Conservation (phyloP, 2,329 filamentous ascomycete genomes). For the Xylariaceae sp. region DNA sequence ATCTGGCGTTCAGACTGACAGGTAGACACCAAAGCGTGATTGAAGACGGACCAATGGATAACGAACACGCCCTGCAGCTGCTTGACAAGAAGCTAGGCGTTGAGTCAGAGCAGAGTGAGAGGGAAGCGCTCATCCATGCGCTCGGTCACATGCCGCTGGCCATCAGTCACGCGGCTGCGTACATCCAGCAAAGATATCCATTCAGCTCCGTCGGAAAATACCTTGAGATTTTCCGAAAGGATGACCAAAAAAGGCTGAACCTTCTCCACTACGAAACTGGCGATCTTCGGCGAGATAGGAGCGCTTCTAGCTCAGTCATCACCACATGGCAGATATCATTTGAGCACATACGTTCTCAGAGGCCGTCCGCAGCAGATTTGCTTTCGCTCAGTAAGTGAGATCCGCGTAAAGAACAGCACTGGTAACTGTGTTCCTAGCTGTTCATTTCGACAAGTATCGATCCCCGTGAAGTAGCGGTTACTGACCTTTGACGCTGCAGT, state of each 20-base stretch:
- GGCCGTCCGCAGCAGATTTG: conserved; percentile 34
- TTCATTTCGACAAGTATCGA: too few relatives aligned
- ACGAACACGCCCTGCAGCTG: too few relatives aligned
- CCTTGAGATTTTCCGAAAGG: conserved; percentile 30
- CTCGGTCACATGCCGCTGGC: conserved; percentile 30
- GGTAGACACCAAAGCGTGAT: conserved; percentile 2
- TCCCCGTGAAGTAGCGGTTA: too few relatives aligned
- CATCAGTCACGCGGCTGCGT: conserved; percentile 31
- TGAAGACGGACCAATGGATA: too few relatives aligned
- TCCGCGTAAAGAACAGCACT: too few relatives aligned
- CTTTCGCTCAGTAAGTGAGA: conserved; percentile 40
- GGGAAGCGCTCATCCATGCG: conserved; percentile 18
- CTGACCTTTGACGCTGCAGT: too few relatives aligned
- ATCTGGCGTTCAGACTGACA: conserved; percentile 13
- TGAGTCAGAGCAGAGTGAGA: conserved; percentile 9
- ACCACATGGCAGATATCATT: conserved; percentile 33
- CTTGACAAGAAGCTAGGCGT: too few relatives aligned
- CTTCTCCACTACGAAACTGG: conserved; percentile 26
- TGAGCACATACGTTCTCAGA: conserved; percentile 29
- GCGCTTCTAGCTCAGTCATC: conserved; percentile 31
- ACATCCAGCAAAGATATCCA: conserved; percentile 24
- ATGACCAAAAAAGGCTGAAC: conserved; percentile 22
- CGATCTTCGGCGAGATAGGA: conserved; percentile 29
- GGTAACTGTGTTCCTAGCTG: too few relatives aligned
- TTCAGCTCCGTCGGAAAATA: conserved; percentile 32